Conservation (phyloP, 1,284 basidiomycete genomes). For the Tremellales sp. region DNA sequence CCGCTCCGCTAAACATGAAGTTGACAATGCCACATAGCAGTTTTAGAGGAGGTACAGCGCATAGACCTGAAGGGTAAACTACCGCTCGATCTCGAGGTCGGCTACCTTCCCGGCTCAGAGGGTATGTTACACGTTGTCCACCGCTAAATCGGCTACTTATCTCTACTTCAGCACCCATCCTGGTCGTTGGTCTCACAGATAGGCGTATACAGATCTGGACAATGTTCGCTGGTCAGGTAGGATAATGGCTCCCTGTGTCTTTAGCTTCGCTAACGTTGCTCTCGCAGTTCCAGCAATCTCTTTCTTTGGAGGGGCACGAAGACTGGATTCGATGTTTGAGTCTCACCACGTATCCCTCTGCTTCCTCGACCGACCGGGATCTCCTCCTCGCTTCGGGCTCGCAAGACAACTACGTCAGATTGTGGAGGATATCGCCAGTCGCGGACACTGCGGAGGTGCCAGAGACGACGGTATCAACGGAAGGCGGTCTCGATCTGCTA, state of each 20-base stretch:
- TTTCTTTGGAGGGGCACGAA: conserved; percentile 77
- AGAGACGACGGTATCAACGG: conserved; percentile 20
- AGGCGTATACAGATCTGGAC: conserved; percentile 71
- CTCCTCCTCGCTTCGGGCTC: conserved; percentile 79
- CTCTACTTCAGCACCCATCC: conserved; percentile 56
- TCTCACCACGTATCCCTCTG: conserved; percentile 54
- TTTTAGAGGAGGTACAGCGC: conserved; percentile 51
- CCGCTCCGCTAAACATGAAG: no score
- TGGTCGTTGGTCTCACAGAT: conserved; percentile 75
- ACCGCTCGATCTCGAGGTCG: conserved; percentile 65
- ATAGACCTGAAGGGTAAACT: conserved; percentile 67
- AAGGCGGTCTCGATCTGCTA: conserved; percentile 67
- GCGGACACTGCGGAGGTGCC: conserved; percentile 46
- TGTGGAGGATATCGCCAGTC: conserved; percentile 67
- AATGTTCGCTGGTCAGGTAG: conserved; percentile 36
- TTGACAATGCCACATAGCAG: no score
- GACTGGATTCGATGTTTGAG: conserved; percentile 84
- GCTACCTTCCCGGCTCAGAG: conserved; percentile 62
- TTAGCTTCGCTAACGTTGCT: conserved; percentile 54
- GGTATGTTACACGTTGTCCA: conserved; percentile 50
- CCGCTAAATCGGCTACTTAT: not conserved
- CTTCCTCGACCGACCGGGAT: conserved; percentile 45
- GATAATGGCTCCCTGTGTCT: not conserved
- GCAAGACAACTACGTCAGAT: conserved; percentile 83
- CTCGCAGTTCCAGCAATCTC: conserved; percentile 38